Evolutionary conservation across 73 alveolate species (phyloP).

Genomic region (Paramecium caudatum): DNA sequence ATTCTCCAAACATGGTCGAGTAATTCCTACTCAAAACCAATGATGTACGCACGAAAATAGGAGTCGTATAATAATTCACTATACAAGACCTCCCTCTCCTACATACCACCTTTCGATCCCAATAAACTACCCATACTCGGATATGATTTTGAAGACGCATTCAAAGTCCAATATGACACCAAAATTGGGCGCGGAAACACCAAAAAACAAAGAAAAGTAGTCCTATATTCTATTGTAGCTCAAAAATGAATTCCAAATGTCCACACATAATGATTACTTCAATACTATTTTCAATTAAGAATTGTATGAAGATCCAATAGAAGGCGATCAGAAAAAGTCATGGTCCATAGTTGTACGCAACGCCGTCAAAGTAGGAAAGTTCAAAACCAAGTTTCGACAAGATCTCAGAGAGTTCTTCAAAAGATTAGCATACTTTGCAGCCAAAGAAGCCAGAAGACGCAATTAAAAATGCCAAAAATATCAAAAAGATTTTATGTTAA

Average conservation of each 20-base stretch:
- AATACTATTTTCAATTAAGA: constrained; percentile 30
- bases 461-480: constrained; percentile 90
- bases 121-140: constrained; percentile 20
- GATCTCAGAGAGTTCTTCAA: constrained; percentile 93
- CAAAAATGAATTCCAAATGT: constrained; percentile 1
- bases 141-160: constrained; percentile 56
- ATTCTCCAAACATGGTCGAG: constrained; percentile 37
- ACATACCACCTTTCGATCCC: not conserved
- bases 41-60: too few relatives aligned
- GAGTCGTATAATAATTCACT: not conserved
- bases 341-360: constrained; percentile 66
- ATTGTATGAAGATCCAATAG: constrained; percentile 65
- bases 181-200: not conserved
- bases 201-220: constrained; percentile 32
- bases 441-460: constrained; percentile 96
- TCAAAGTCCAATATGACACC: not conserved
- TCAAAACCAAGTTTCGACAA: constrained; percentile 76
- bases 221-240: not conserved
- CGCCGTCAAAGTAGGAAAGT: constrained; percentile 56
- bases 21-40: too few relatives aligned
- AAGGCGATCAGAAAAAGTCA: constrained; percentile 66
- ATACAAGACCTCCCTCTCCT: not conserved
- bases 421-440: constrained; percentile 86
- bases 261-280: constrained; percentile 38
- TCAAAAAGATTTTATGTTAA: constrained; percentile 87